Evolutionary conservation across 2,329 filamentous ascomycete species (phyloP).

Genomic region (Podosphaera leucotricha): DNA sequence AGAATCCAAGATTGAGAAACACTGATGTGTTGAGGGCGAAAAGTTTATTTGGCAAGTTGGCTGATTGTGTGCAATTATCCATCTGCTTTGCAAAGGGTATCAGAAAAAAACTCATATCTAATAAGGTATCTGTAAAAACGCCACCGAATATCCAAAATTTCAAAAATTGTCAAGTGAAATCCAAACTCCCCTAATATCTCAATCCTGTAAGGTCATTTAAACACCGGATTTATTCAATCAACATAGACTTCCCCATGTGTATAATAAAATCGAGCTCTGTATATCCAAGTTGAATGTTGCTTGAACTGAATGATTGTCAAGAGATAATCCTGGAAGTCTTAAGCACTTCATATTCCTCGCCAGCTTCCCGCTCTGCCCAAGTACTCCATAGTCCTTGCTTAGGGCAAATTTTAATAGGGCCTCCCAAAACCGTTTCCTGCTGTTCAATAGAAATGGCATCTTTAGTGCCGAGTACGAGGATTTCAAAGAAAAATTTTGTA

Average conservation of each 20-base stretch:
- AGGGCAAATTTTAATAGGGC: slow-evolving; percentile 58
- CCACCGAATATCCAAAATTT: background rate
- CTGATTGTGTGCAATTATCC: no score
- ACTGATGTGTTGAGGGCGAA: no score
- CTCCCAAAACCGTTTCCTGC: slow-evolving; percentile 44
- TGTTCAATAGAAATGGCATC: slow-evolving; percentile 96
- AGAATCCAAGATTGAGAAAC: no score
- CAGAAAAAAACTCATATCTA: background rate
- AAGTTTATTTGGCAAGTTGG: no score
- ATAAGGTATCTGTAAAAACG: background rate
- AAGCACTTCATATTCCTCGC: slow-evolving; percentile 29
- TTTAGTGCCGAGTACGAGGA: slow-evolving; percentile 86
- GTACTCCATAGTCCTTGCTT: slow-evolving; percentile 94
- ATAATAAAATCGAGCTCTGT: background rate
- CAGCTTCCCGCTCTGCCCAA: slow-evolving; percentile 65
- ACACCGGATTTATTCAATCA: background rate
- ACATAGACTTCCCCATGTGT: background rate
- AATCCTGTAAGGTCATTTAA: background rate
- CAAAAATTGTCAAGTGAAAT: background rate
- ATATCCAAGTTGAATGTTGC: background rate
- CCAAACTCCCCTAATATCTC: background rate
- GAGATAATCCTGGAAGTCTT: background rate
- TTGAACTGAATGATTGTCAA: background rate
- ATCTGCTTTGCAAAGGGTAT: background rate
- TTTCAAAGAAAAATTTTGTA: slow-evolving; percentile 99